Evolutionary conservation across 495 filamentous ascomycete genomes (phyloP).

Genomic region (Pseudevernia furfuracea): DNA sequence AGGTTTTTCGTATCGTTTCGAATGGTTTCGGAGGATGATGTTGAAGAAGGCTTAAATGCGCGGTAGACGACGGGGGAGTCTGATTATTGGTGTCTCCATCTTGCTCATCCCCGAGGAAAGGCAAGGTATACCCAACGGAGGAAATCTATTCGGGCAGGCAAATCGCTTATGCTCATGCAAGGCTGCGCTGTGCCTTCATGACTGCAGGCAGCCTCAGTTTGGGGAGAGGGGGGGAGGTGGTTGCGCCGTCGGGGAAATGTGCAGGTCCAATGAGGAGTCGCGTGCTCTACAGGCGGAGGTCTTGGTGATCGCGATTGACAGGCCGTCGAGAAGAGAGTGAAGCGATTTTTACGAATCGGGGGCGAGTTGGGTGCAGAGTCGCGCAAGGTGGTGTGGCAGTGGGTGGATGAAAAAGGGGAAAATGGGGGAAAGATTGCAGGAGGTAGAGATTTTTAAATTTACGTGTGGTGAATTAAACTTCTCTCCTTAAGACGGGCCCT

Average conservation of each 20-base stretch:
- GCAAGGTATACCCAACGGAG: background rate
- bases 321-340: background rate
- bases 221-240: background rate
- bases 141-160: background rate
- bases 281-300: background rate
- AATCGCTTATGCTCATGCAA: constrained; percentile 7
- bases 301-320: background rate
- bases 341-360: background rate
- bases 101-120: constrained; percentile 5
- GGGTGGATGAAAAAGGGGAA: background rate
- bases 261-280: background rate
- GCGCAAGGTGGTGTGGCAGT: background rate
- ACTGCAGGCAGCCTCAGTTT: background rate
- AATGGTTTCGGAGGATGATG: background rate
- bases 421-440: constrained; percentile 10
- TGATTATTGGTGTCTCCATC: constrained; percentile 14
- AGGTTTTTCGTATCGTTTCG: constrained; percentile 12
- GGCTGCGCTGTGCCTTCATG: constrained; percentile 11
- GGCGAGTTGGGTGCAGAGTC: background rate
- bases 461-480: background rate
- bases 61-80: constrained; percentile 12
- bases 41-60: constrained; percentile 11
- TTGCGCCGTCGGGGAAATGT: background rate
- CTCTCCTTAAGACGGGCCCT: constrained; percentile 1
- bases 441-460: constrained; percentile 9